These are phyloP conservation scores for Hemisphaericaspora xylanilytica DNA, from an alignment of 1,139 yeast species.

Conservation along the genomic window DNA sequence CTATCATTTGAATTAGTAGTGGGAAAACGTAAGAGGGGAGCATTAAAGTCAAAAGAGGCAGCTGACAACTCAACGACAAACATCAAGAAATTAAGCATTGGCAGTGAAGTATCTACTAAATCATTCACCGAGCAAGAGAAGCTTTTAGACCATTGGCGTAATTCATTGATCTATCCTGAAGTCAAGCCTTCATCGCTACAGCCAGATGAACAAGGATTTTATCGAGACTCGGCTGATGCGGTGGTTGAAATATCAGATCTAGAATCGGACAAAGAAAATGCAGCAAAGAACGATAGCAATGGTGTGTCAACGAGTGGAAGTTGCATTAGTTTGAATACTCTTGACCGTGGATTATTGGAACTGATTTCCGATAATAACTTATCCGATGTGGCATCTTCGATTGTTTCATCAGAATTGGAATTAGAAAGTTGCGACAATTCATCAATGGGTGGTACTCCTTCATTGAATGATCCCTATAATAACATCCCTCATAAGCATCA, in stretches of 20 bases:
- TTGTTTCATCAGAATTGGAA: constrained; percentile 17
- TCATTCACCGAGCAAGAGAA: constrained; percentile 9
- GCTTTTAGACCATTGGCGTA: constrained; percentile 28
- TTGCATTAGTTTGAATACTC: background rate
- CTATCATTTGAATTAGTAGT: constrained; percentile 49
- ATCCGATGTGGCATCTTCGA: constrained; percentile 22
- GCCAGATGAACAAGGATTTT: constrained; percentile 46
- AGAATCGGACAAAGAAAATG: constrained; percentile 20
- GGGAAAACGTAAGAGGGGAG: constrained; percentile 14
- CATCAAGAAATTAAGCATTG: background rate
- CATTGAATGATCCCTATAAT: constrained; percentile 4
- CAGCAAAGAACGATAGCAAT: background rate
- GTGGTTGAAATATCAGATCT: constrained; percentile 29
- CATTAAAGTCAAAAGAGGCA: background rate
- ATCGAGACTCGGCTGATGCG: constrained; percentile 25
- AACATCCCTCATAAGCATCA: no score
- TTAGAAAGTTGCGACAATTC: constrained; percentile 10
- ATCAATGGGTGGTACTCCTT: background rate
- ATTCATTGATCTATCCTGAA: constrained; percentile 31
- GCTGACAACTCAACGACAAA: background rate
- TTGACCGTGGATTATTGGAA: background rate
- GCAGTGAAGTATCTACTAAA: background rate
- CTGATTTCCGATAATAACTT: constrained; percentile 10
- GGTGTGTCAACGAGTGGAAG: background rate
- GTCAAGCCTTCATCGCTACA: constrained; percentile 21